A percentile compares a stretch with the other conserved stretches of the same genome.
phyloP scores from a whole-genome alignment of 1,284 basidiomycete species.

The Cutaneotrichosporon cavernicola region DNA sequence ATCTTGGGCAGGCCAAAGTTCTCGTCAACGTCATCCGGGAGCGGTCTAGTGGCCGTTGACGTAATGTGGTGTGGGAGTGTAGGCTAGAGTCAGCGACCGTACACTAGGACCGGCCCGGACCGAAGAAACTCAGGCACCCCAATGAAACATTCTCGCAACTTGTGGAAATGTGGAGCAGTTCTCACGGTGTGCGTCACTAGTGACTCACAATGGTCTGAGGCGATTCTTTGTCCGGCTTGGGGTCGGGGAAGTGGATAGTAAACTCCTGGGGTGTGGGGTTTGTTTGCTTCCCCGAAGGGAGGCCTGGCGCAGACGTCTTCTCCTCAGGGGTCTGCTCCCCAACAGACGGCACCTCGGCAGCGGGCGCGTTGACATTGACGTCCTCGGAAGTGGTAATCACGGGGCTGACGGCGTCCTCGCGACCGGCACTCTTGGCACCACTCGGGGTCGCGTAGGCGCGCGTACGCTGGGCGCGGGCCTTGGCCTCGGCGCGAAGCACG shows the following conservation, averaged over 20 bases:
- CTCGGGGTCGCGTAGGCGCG: constrained; percentile 27
- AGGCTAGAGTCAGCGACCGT: constrained; percentile 37
- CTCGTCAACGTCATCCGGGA: constrained; percentile 10
- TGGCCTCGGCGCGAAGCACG: constrained; percentile 12
- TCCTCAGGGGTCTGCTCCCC: constrained; percentile 31
- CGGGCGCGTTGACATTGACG: constrained; percentile 11
- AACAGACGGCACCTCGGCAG: background rate
- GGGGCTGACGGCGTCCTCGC: constrained; percentile 26
- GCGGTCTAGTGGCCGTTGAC: constrained; percentile 5
- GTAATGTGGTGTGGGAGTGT: constrained; percentile 49
- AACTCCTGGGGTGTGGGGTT: constrained; percentile 1
- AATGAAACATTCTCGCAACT: background rate
- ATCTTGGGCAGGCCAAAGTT: constrained; percentile 60
- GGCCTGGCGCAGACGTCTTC: constrained; percentile 40
- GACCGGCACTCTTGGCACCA: constrained; percentile 28
- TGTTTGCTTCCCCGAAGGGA: constrained; percentile 27
- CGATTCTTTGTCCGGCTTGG: constrained; percentile 19
- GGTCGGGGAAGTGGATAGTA: constrained; percentile 26
- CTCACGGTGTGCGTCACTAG: background rate
- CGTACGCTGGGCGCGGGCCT: constrained; percentile 12
- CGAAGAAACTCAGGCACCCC: background rate
- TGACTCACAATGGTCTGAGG: constrained; percentile 45
- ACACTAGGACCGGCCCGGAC: background rate
- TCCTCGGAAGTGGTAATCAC: constrained; percentile 17
- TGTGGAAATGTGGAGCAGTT: background rate